A percentile compares a stretch with the other conserved stretches of the same genome.
Conservation (phyloP, 805 yeast genomes). For the Wickerhamiella galacta region DNA sequence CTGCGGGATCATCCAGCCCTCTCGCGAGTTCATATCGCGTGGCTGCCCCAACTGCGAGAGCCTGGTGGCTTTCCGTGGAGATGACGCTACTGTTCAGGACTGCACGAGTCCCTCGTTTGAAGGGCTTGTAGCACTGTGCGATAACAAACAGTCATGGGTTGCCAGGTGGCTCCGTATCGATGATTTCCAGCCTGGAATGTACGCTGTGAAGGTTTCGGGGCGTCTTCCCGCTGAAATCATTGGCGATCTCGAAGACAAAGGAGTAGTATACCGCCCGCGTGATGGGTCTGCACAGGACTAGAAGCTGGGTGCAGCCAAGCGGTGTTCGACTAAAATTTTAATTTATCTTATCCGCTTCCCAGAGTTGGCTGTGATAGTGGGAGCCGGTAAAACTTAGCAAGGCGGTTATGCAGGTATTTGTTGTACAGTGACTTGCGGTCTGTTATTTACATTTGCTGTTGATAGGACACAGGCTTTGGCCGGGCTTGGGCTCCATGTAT, state of each 20-base stretch:
- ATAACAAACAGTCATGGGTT: constrained; percentile 80
- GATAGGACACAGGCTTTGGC: no score
- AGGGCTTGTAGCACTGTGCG: constrained; percentile 82
- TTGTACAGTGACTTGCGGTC: no score
- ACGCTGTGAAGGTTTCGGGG: constrained; percentile 88
- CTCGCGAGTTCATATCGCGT: constrained; percentile 51
- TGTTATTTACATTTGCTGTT: no score
- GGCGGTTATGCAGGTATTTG: no score
- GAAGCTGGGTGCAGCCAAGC: background rate
- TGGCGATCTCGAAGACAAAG: constrained; percentile 51
- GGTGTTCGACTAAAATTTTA: no score
- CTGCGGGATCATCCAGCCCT: constrained; percentile 81
- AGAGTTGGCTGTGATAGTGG: no score
- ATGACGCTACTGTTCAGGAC: constrained; percentile 70
- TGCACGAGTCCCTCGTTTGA: constrained; percentile 94
- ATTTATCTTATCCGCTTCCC: no score
- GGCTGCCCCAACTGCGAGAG: constrained; percentile 98
- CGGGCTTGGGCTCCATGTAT: no score
- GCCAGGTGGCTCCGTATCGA: constrained; percentile 91
- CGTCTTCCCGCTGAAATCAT: constrained; percentile 76
- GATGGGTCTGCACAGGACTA: constrained; percentile 50
- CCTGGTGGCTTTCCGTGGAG: constrained; percentile 58
- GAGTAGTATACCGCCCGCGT: constrained; percentile 80
- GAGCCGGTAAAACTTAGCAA: no score
- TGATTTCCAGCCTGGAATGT: constrained; percentile 72